Base-by-base conservation (phyloP, 768 basidiomycete genomes). In the Chiua virens region DNA sequence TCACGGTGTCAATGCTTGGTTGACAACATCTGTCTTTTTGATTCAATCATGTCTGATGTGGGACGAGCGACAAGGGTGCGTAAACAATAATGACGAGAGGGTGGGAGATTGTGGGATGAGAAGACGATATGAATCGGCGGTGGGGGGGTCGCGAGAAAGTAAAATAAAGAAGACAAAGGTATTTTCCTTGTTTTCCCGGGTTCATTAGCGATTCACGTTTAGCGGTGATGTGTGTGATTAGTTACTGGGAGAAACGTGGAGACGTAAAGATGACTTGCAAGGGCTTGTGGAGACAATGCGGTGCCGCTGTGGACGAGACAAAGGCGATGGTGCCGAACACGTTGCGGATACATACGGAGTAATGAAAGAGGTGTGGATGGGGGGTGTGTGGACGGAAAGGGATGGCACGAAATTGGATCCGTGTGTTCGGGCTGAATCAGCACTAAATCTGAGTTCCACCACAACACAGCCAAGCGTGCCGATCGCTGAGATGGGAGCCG, bases 401-500 rank as follows among this genome's bases (percentile, higher is more conserved):
- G 30, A 11, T 17, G n/a, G 20, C 20, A 56, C 32, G 52, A 40
- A 17, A 38, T 21, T 49, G 59, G 52, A 45, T 54, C 50, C 40
- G 51, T 50, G 37, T 23, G 36, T 40, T 11, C 30, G 32, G 42
- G 62, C 63, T 64, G 61, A 64, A 49, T 63, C 61, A 63, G 64
- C 64, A 44, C 23, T 23, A 25, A 55, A 56, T 66, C 56, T 61
- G 58, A 62, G 53, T 51, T 57, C 47, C 36, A 32, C 21, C 46
- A 21, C n/a, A 25, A 51, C 63, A 64, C 64, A 64, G 63, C 58
- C 61, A 17, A 43, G 43, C 30, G 58, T 67, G 65, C 65, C 65
- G 57, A 67, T 67, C 65, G 62, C 63, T 57, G 67, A 53, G 59
- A 47, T 44, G 47, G 57, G 59, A 54, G 54, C 37, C 45, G 66